Evolutionary conservation across 2,329 filamentous ascomycete species (phyloP), one percentile per base, ranked within the genome.

Genomic region (Cordyceps tenuipes): DNA sequence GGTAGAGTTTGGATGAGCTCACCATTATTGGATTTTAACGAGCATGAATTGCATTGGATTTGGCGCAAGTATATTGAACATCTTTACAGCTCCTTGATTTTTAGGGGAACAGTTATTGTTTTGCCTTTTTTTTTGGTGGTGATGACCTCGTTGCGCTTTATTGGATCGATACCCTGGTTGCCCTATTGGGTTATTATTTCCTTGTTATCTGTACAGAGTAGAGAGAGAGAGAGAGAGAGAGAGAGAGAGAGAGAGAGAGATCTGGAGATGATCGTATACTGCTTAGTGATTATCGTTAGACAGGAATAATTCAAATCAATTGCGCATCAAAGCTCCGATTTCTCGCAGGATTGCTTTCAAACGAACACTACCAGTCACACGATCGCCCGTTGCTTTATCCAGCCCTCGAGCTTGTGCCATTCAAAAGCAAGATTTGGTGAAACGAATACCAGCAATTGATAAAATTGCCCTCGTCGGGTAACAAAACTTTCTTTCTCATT

Each of bases 91-190:
- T 46, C 13, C 23, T 55, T 46, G 3, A 10, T 55, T 36, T 17
- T 58, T 31, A 26, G 21, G 23, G 34, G 39, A 15, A 26, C 51
- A 53, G 17, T 1, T 64, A 59, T 70, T 63, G 9, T 56, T 39
- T 23, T n/a, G 15, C 31, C 29, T 1, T 26, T 2, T 39, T 39
- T 13, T 19, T 13, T 44, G 9, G 15, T 54, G 23, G 26, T 31
- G 15, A 17, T 46, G 3, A 15, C 39, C 29, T 12, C 34, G 6
- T 46, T 44, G 17, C 19, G 26, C 39, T 9, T 46, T 21, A 8
- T 49, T n/a, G 34, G 34, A 57, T 43, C 15, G 46, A 57, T 57
- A 57, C 46, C 55, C 55, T 49, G 6, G 1, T 47, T 31, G 26
- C 31, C 36, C 26, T 43, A 53, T 39, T 39, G 26, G 26, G n/a